Evolutionary conservation across 2,329 filamentous ascomycete genomes (phyloP).

Genomic region (Monosporascus cannonballus): DNA sequence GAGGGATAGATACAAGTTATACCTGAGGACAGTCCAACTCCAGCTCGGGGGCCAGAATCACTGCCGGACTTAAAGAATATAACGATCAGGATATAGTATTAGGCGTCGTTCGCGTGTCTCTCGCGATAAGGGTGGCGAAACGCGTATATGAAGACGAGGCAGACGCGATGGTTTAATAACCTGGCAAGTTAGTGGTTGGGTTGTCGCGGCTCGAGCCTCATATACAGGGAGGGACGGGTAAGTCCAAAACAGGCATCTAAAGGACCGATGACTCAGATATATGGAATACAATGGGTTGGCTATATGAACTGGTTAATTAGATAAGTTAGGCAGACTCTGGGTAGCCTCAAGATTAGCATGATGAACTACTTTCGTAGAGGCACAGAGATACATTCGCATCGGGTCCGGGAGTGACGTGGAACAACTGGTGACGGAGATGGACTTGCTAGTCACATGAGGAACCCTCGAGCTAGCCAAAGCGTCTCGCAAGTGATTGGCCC

Average conservation of each 20-base stretch:
- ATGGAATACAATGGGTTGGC: neutral
- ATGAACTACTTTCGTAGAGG: no score
- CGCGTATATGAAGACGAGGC: neutral
- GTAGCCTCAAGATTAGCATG: neutral
- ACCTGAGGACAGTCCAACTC: no score
- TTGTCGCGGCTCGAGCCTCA: neutral
- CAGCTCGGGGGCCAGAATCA: no score
- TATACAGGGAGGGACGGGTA: neutral
- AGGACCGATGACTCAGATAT: constrained; percentile 1
- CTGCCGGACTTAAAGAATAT: no score
- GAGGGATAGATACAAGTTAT: no score
- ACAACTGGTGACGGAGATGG: neutral
- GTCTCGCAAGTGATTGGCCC: neutral
- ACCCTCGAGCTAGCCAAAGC: neutral
- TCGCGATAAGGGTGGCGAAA: constrained; percentile 2
- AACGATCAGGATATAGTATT: no score
- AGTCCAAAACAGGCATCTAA: neutral
- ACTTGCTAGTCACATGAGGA: neutral
- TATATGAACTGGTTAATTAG: neutral
- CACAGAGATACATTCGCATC: neutral
- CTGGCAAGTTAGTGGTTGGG: neutral
- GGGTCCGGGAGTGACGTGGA: neutral
- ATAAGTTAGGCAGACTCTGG: constrained; percentile 1
- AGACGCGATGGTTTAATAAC: constrained; percentile 1
- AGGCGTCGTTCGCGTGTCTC: no score